Conservation (phyloP, 106 monocot genomes). For the Hemerocallis citrina region DNA sequence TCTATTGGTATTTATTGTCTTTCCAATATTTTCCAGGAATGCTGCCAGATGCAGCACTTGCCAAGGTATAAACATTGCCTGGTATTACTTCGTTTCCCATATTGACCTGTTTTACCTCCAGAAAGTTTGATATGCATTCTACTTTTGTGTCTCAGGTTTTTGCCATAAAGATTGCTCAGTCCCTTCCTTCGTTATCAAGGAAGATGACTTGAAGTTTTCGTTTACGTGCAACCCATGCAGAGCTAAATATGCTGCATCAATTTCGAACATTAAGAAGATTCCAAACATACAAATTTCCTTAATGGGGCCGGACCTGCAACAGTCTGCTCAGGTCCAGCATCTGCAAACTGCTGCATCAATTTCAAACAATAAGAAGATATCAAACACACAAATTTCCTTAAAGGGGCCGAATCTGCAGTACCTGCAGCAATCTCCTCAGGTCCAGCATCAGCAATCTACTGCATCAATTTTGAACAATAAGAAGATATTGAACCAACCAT, state of each 20-base stretch:
- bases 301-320: too few species aligned
- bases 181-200: conserved; percentile 12
- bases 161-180: conserved; percentile 58
- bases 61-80: conserved; percentile 47
- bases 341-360: too few species aligned
- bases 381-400: conserved; percentile 15
- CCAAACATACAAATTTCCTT: too few species aligned
- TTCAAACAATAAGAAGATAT: conserved; percentile 10
- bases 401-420: conserved; percentile 10
- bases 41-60: conserved; percentile 57
- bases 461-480: conserved; percentile 10
- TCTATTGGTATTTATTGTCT: neutral
- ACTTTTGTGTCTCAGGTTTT: conserved; percentile 33
- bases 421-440: neutral
- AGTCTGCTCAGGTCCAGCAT: too few species aligned
- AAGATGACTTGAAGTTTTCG: conserved; percentile 9
- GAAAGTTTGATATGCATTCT: neutral
- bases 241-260: conserved; percentile 10
- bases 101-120: neutral
- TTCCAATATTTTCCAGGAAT: conserved; percentile 34
- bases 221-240: conserved; percentile 50
- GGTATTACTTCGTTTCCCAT: neutral
- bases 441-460: neutral
- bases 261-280: too few species aligned
- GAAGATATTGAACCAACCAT: conserved; percentile 13